phyloP scores from a whole-genome alignment of 73 alveolate genomes.

The Tetrahymena thermophila region DNA sequence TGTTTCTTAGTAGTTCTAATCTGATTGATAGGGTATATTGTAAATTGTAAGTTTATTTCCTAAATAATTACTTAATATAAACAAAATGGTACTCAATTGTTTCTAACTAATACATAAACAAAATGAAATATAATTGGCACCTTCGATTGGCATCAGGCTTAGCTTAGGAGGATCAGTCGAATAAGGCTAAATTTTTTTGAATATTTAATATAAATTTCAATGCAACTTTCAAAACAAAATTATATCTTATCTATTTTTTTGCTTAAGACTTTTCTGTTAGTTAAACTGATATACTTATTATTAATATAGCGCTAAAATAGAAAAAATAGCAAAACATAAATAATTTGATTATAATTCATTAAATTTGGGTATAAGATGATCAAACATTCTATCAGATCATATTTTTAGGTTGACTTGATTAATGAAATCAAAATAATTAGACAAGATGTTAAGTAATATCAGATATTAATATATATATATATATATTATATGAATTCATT shows the following conservation, averaged over 20 bases:
- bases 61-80: neutral
- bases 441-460: neutral
- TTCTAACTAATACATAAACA: neutral
- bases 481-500: too few relatives aligned
- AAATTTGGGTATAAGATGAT: neutral
- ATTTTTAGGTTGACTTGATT: neutral
- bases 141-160: neutral
- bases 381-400: neutral
- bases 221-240: neutral
- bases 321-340: neutral
- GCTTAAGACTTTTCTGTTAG: neutral
- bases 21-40: neutral
- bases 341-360: neutral
- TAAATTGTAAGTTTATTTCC: neutral
- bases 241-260: neutral
- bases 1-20: neutral
- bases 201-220: neutral
- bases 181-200: neutral
- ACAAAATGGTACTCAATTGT: neutral
- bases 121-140: neutral
- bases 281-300: neutral
- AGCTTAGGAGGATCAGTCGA: neutral
- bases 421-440: neutral
- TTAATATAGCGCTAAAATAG: neutral
- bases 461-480: neutral